These are phyloP conservation scores for Alternaria novae-zelandiae DNA, from an alignment of 2,329 filamentous ascomycete genomes.

Conservation along the genomic window DNA sequence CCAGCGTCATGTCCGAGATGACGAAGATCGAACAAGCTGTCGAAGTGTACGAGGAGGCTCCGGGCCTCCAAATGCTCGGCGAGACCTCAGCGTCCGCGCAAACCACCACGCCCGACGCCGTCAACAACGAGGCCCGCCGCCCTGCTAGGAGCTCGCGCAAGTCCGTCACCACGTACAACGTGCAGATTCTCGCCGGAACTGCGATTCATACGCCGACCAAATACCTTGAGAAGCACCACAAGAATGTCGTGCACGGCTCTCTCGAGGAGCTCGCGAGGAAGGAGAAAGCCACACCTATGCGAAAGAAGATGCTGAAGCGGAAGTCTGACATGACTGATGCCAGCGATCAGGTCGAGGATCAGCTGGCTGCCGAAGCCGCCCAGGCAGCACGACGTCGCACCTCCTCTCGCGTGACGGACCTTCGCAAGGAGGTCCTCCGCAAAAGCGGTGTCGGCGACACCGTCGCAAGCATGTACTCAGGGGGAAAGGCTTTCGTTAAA, in stretches of 20 bases:
- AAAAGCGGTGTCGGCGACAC: conserved; percentile 40
- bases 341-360: conserved; percentile 37
- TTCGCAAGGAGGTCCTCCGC: conserved; percentile 42
- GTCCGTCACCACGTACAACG: conserved; percentile 69
- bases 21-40: conserved; percentile 38
- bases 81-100: conserved; percentile 29
- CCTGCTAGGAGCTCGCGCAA: conserved; percentile 61
- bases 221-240: conserved; percentile 48
- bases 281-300: conserved; percentile 21
- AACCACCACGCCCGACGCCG: conserved; percentile 19
- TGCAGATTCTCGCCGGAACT: conserved; percentile 68
- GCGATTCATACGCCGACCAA: conserved; percentile 63
- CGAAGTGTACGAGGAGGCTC: conserved; percentile 31
- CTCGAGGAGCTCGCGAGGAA: conserved; percentile 24
- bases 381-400: conserved; percentile 43
- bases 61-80: conserved; percentile 14
- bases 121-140: conserved; percentile 35
- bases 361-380: conserved; percentile 40
- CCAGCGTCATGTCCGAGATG: conserved; percentile 58
- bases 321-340: conserved; percentile 18
- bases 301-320: conserved; percentile 23
- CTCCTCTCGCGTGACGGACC: conserved; percentile 40
- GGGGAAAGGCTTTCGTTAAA: conserved; percentile 45
- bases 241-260: conserved; percentile 43
- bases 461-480: conserved; percentile 42